A percentile compares a stretch with the other conserved stretches of the same genome.
phyloP scores from a whole-genome alignment of 805 yeast species.

The Candida coquimbonensis region DNA sequence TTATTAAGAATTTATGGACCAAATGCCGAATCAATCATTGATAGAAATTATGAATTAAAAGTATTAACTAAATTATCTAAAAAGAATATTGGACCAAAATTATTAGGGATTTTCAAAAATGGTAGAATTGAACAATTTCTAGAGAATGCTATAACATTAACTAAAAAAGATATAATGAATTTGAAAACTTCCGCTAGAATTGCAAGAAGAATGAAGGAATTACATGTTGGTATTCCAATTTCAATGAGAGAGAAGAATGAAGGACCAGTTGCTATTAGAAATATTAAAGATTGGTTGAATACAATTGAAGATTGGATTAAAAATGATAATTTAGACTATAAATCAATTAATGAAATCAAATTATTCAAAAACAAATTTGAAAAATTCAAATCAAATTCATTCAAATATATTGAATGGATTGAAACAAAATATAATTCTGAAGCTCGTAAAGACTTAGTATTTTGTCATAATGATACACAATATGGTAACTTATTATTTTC shows the following conservation, averaged over 20 bases:
- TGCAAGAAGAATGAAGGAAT: slow-evolving; percentile 94
- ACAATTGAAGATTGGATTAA: slow-evolving; percentile 39
- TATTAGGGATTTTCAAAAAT: slow-evolving; percentile 83
- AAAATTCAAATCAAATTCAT: slow-evolving; percentile 41
- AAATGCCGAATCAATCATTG: slow-evolving; percentile 78
- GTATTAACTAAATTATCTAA: slow-evolving; percentile 66
- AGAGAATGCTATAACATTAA: slow-evolving; percentile 73
- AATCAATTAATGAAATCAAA: slow-evolving; percentile 24
- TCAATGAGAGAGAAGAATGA: slow-evolving; percentile 44
- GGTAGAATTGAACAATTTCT: slow-evolving; percentile 94
- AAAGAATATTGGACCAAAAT: slow-evolving; percentile 78
- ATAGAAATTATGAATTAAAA: slow-evolving; percentile 72
- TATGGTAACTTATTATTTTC: slow-evolving; percentile 81
- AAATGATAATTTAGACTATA: slow-evolving; percentile 25
- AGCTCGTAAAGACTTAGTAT: slow-evolving; percentile 49
- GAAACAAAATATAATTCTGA: slow-evolving; percentile 36
- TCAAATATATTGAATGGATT: slow-evolving; percentile 58
- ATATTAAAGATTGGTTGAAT: slow-evolving; percentile 64
- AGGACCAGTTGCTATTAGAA: slow-evolving; percentile 67
- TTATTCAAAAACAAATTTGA: slow-evolving; percentile 41
- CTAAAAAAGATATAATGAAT: slow-evolving; percentile 64
- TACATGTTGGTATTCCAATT: slow-evolving; percentile 74
- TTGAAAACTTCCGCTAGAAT: slow-evolving; percentile 74
- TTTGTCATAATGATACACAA: slow-evolving; percentile 96
- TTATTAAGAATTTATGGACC: slow-evolving; percentile 83